Evolutionary conservation across 2,329 filamentous ascomycete genomes (phyloP).

Genomic region (Aspergillus uvarum): DNA sequence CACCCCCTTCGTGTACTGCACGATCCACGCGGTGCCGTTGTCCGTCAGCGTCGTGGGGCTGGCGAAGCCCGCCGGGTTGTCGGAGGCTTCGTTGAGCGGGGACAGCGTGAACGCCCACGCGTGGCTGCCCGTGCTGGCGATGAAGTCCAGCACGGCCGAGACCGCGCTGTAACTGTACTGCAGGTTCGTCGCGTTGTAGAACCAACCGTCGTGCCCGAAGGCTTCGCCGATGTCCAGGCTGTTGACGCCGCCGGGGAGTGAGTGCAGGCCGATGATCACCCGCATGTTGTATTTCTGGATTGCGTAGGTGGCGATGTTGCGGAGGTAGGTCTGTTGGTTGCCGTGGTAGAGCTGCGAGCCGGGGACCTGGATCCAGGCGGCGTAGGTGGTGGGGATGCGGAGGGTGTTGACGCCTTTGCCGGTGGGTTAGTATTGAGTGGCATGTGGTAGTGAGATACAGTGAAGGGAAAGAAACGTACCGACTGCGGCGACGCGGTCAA

Average conservation of each 20-base stretch:
- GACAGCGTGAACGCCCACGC: conserved; percentile 25
- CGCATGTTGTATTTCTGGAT: conserved; percentile 27
- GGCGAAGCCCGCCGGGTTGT: conserved; percentile 17
- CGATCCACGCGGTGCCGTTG: conserved; percentile 20
- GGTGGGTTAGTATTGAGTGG: too few relatives aligned
- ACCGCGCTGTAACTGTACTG: conserved; percentile 24
- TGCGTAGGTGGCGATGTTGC: conserved; percentile 23
- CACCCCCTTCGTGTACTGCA: conserved; percentile 21
- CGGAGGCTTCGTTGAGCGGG: conserved; percentile 30
- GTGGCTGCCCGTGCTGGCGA: conserved; percentile 14
- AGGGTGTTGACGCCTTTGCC: conserved; percentile 8
- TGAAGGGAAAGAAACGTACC: neutral
- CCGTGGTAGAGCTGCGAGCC: conserved; percentile 28
- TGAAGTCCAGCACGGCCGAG: conserved; percentile 21
- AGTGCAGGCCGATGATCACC: conserved; percentile 29
- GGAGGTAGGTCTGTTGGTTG: conserved; percentile 21
- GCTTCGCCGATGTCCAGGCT: conserved; percentile 28
- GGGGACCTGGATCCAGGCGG: conserved; percentile 24
- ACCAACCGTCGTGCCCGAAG: conserved; percentile 26
- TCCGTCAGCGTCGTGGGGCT: conserved; percentile 20
- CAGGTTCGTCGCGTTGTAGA: conserved; percentile 25
- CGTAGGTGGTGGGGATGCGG: conserved; percentile 22
- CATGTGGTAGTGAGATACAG: too few relatives aligned
- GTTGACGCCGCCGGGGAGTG: conserved; percentile 28
- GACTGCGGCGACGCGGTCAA: conserved; percentile 14